Evolutionary conservation across 1,284 basidiomycete species (phyloP).

Genomic region (Sanghuangporus sanghuang): DNA sequence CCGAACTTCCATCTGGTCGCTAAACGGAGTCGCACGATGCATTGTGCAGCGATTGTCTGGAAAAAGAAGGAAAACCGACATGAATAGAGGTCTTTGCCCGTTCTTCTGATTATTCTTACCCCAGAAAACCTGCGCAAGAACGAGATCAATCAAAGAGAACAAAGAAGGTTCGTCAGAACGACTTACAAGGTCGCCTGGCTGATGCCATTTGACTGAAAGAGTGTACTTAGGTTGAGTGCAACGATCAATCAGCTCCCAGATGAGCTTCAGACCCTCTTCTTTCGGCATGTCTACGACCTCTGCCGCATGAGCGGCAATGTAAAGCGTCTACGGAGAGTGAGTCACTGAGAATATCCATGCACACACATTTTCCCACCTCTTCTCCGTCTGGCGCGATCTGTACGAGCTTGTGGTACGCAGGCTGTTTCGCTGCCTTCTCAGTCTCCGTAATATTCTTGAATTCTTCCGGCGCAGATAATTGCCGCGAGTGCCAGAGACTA

Average conservation of each 20-base stretch:
- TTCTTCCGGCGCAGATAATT: slow-evolving; percentile 22
- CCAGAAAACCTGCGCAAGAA: slow-evolving; percentile 14
- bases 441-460: slow-evolving; percentile 22
- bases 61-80: neutral
- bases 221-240: slow-evolving; percentile 25
- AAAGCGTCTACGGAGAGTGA: slow-evolving; percentile 20
- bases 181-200: slow-evolving; percentile 26
- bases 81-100: neutral
- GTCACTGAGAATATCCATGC: neutral
- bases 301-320: slow-evolving; percentile 26
- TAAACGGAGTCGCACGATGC: slow-evolving; percentile 21
- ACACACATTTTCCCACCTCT: slow-evolving; percentile 16
- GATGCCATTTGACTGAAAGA: slow-evolving; percentile 24
- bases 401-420: slow-evolving; percentile 25
- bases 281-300: slow-evolving; percentile 23
- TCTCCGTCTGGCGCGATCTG: slow-evolving; percentile 22
- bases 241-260: slow-evolving; percentile 25
- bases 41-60: slow-evolving; percentile 21
- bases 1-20: slow-evolving; percentile 21
- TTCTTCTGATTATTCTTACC: slow-evolving; percentile 6
- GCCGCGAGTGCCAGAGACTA: slow-evolving; percentile 23
- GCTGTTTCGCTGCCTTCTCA: slow-evolving; percentile 22
- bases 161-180: neutral
- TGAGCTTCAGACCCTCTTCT: slow-evolving; percentile 23
- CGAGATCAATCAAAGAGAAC: neutral